A percentile compares a stretch with the other conserved stretches of the same genome.
These are phyloP conservation scores for Arxiozyma slooffiae DNA, from an alignment of 1,139 yeast genomes.

Conservation along the genomic window DNA sequence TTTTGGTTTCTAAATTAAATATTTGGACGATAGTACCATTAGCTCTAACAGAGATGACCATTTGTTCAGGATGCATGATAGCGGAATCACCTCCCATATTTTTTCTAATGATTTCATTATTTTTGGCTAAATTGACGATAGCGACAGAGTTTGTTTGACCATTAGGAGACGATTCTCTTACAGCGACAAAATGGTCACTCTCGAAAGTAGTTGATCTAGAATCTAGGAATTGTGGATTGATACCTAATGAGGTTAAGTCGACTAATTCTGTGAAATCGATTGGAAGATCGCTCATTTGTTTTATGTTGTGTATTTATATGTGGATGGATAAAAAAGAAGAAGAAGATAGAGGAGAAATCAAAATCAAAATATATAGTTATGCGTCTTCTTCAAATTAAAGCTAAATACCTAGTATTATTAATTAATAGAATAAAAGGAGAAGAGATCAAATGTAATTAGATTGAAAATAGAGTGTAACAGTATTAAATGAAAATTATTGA, in stretches of 20 bases:
- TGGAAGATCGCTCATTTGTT: slow-evolving; percentile 58
- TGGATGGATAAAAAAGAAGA: too few relatives aligned
- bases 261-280: slow-evolving; percentile 94
- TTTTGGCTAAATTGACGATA: slow-evolving; percentile 72
- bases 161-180: slow-evolving; percentile 52
- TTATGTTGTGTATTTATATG: neutral
- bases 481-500: too few relatives aligned
- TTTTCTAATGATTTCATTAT: slow-evolving; percentile 69
- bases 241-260: slow-evolving; percentile 75
- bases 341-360: too few relatives aligned
- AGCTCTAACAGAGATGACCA: slow-evolving; percentile 87
- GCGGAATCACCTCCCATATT: slow-evolving; percentile 97
- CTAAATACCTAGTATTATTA: neutral
- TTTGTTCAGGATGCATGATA: slow-evolving; percentile 84
- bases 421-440: neutral
- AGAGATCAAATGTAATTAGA: too few relatives aligned
- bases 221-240: slow-evolving; percentile 75
- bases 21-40: slow-evolving; percentile 94
- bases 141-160: slow-evolving; percentile 75
- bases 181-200: slow-evolving; percentile 82
- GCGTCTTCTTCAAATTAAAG: neutral
- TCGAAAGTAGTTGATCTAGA: slow-evolving; percentile 91
- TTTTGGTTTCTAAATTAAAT: slow-evolving; percentile 79
- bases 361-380: too few relatives aligned
- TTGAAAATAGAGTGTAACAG: neutral